Evolutionary conservation across 352 stramenopile species (phyloP).

Genomic region (Pythium guiyangense): DNA sequence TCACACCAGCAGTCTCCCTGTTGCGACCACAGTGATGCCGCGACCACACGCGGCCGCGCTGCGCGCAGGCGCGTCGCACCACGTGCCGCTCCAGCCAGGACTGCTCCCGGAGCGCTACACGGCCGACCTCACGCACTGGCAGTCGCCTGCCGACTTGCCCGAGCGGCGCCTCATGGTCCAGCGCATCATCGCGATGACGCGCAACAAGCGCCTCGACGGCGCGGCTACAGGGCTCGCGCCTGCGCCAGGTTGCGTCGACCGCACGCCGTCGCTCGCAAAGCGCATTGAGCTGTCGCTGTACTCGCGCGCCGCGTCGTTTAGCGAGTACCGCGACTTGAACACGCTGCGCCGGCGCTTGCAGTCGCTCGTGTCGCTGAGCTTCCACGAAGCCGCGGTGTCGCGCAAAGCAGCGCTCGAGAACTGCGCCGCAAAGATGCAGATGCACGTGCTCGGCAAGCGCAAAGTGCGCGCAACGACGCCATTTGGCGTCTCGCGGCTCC

Average conservation of each 20-base stretch:
- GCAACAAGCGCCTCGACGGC: constrained; percentile 46
- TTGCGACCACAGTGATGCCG: background rate
- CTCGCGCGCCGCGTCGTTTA: constrained; percentile 71
- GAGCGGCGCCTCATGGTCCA: constrained; percentile 83
- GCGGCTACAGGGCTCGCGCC: constrained; percentile 14
- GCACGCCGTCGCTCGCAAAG: constrained; percentile 79
- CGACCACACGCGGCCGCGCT: constrained; percentile 23
- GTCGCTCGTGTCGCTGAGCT: constrained; percentile 84
- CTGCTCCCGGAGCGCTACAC: constrained; percentile 76
- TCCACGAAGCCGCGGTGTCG: constrained; percentile 74
- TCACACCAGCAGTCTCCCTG: constrained; percentile 3
- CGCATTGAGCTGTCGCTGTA: constrained; percentile 85
- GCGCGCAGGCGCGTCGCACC: constrained; percentile 46
- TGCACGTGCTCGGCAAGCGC: constrained; percentile 40
- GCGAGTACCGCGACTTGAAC: constrained; percentile 85
- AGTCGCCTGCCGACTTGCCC: constrained; percentile 74
- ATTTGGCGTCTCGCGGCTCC: constrained; percentile 60
- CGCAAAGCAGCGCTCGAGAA: constrained; percentile 28
- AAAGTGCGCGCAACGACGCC: constrained; percentile 32
- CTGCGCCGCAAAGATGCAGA: constrained; percentile 15
- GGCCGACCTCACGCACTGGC: constrained; percentile 73
- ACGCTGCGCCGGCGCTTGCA: constrained; percentile 74
- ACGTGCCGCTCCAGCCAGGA: constrained; percentile 38
- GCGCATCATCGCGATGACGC: constrained; percentile 85
- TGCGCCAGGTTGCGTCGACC: constrained; percentile 30